phyloP scores from a whole-genome alignment of 495 filamentous ascomycete species.

The Sporormia fimetaria region DNA sequence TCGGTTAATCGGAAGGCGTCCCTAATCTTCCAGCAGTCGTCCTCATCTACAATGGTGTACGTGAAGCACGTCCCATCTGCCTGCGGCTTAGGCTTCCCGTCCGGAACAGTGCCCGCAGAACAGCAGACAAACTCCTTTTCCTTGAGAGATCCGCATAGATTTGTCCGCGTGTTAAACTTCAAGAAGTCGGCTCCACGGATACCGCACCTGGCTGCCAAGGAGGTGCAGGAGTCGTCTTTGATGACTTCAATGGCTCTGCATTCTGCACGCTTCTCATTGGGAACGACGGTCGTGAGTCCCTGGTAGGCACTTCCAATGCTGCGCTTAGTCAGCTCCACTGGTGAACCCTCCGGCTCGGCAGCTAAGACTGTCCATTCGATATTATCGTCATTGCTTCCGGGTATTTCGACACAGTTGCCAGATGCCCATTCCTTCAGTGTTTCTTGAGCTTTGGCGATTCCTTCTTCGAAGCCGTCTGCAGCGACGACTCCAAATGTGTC shows the following conservation, averaged over 20 bases:
- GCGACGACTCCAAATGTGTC: no score
- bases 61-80: constrained; percentile 36
- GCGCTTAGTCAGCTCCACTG: no score
- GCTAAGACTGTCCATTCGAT: no score
- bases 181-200: constrained; percentile 33
- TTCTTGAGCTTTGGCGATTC: no score
- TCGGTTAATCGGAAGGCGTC: constrained; percentile 29
- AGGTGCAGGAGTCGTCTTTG: constrained; percentile 35
- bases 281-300: no score
- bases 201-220: constrained; percentile 35
- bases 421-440: no score
- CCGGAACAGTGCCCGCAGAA: constrained; percentile 31
- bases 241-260: constrained; percentile 4
- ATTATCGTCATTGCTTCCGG: no score
- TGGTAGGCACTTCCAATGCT: no score
- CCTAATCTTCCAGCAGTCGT: constrained; percentile 29
- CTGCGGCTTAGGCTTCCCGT: constrained; percentile 33
- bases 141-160: constrained; percentile 32
- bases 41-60: constrained; percentile 30
- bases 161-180: constrained; percentile 32
- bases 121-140: constrained; percentile 40
- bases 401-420: no score
- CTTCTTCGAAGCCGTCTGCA: no score
- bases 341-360: no score
- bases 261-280: no score